Base-by-base conservation (phyloP, 179 eudicot species). In the Beta corolliflora region DNA sequence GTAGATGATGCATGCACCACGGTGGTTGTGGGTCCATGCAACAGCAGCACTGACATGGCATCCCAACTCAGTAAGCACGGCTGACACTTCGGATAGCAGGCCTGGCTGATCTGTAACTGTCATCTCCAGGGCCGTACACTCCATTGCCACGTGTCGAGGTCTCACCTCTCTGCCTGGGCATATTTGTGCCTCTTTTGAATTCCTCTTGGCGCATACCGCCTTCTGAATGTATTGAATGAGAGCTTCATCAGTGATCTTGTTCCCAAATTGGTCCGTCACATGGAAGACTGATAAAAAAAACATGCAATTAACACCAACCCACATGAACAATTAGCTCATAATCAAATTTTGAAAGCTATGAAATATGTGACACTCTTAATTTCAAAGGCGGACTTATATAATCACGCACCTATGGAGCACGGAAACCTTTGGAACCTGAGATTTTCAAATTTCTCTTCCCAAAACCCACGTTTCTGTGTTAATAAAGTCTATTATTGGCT, bases 1-100 rank as follows among this genome's bases (percentile, higher is more conserved):
- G 56, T 89, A 88, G 85, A 95, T 82, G 63, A 95, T 91, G 87
- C 92, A 92, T 0, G 98, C 98, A 21, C 85, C 91, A 5, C 97
- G 87, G 44, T 77, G 77, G 71, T 92, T 92, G 87, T 95, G 94
- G 68, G 97, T 93, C 98, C 98, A 95, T 2, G 88, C 93, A 76
- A 86, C 92, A 1, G 93, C 94, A 25, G 91, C 84, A 0, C 89
- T 84, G 75, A 94, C 85, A 25, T 88, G 92, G 86, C 98, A 95
- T 31, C 86, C 91, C 25, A 92, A 77, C 48, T 88, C 97, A n/a
- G 91, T 87, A 23, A 95, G 86, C 70, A 90, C 94, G 0, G 95
- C 94, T 5, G 95, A 88, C 41, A 93, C 89, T 77, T 95, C 97
- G 0, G 97, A 95, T 79, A 95, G 82, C 31, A 93, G 66, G 19